Base-by-base conservation (phyloP, 768 basidiomycete genomes). In the Hygrocybe punicea region DNA sequence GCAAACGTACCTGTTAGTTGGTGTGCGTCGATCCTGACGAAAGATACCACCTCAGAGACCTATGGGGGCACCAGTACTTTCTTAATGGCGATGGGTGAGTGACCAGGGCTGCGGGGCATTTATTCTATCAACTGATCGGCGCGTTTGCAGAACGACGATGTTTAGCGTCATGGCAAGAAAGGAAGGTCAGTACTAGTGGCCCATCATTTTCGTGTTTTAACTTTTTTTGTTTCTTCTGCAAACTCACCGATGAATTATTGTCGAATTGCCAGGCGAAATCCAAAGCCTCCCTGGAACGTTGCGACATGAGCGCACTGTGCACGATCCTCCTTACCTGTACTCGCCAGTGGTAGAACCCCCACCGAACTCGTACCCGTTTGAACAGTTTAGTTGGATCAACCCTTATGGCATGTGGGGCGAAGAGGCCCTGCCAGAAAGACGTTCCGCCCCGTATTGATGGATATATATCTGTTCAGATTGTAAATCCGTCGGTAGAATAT, bases 321-420 rank as follows among this genome's bases (percentile, higher is more conserved):
- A 29, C 8, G 29, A 29, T 29, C 29, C 29, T 29, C 29, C 29
- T 4, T 29, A 29, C 29, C 8, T 29, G 19, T 50, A 50, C 33
- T 13, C 49, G 24, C 29, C 29, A 9, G 14, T 6, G 34, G 25
- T 36, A 6, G 16, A 50, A 5, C 34, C 24, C 11, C 63, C 61
- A n/a, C 66, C 65, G 21, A 35, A 56, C 9, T 49, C 59, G 7
- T 47, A 58, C 49, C 57, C 58, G 17, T 59, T 61, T 39, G 56
- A 62, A 25, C 62, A 65, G 19, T 62, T 69, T 55, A 62, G 65
- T 8, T 72, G 67, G 71, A 59, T 71, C 23, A 71, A 70, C 48
- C 70, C 70, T 13, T 25, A 23, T 4, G 66, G 68, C 2, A 60
- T 67, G n/a, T 71, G 66, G 67, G 36, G n/a, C 7, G 21, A 29